Base-by-base conservation (phyloP, 768 basidiomycete species). In the Panaeolus papilionaceus region DNA sequence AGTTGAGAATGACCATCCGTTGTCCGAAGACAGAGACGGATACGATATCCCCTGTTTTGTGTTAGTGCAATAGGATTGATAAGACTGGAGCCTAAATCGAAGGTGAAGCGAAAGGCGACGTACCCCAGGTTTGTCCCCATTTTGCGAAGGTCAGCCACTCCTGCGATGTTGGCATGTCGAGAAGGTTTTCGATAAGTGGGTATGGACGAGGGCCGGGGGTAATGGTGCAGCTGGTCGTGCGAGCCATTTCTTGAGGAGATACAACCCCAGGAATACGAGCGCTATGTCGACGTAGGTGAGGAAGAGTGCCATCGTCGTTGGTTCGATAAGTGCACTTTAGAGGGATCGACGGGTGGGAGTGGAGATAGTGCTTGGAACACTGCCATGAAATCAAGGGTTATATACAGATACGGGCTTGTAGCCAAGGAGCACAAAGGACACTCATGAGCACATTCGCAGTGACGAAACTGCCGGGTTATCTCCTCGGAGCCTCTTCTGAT, bases 121-220 rank as follows among this genome's bases (percentile, higher is more conserved):
- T 70, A 78, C 85, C 85, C 70, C 79, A 86, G 76, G 81, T 80
- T 38, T 77, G 69, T 3, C 80, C 83, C 85, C 85, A 86, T 33
- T 80, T 74, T 2, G 80, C 54, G 62, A 84, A 85, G 26, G 79
- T 79, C 62, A 84, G 64, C 84, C 84, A 86, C 42, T 82, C 82
- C 61, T 82, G 83, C 20, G 66, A 67, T 28, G 79, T 76, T 23
- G 85, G 85, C 82, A 86, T 83, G 64, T 85, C 84, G 2, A 84
- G 75, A 6, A 86, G 73, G 65, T 86, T 86, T 11, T 82, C 85
- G 26, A 86, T 64, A 10, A 86, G 58, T 6, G 85, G 85, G 42
- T 80, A 72, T 23, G 76, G 77, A 54, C 76, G 79, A 5, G 85
- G 85, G 2, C 85, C 85, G 0, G 85, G 33, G 85, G 85, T 38